Evolutionary conservation across 2,329 filamentous ascomycete genomes (phyloP).

Genomic region (Neopestalotiopsis sp.): DNA sequence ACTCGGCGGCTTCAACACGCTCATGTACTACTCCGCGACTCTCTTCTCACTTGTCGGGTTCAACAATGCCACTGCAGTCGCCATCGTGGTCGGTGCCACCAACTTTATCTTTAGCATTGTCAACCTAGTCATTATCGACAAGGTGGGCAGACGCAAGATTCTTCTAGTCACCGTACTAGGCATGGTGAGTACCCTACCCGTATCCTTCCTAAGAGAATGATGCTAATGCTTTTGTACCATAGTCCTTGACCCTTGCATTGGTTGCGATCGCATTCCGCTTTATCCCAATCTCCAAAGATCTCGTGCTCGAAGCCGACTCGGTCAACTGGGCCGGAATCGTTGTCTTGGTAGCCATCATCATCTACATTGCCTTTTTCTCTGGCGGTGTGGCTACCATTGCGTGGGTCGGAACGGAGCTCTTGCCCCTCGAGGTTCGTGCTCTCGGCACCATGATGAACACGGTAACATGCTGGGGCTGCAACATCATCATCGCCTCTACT

Average conservation of each 20-base stretch:
- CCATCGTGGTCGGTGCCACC: slow-evolving; percentile 43
- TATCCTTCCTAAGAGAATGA: accelerated
- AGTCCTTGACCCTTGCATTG: slow-evolving; percentile 38
- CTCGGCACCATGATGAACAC: slow-evolving; percentile 50
- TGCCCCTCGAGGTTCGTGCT: slow-evolving; percentile 50
- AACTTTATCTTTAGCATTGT: slow-evolving; percentile 51
- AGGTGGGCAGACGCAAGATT: slow-evolving; percentile 44
- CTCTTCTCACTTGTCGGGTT: slow-evolving; percentile 46
- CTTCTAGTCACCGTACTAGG: slow-evolving; percentile 44
- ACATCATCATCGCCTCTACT: slow-evolving; percentile 50
- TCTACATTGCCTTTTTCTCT: slow-evolving; percentile 50
- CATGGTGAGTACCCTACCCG: slow-evolving; percentile 37
- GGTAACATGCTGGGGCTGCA: slow-evolving; percentile 44
- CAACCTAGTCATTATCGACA: slow-evolving; percentile 47
- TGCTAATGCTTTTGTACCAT: neutral
- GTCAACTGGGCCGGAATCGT: slow-evolving; percentile 46
- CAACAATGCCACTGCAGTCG: slow-evolving; percentile 47
- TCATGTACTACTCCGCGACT: slow-evolving; percentile 27
- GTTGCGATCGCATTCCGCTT: slow-evolving; percentile 46
- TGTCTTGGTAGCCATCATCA: slow-evolving; percentile 45
- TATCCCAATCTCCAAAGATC: slow-evolving; percentile 45
- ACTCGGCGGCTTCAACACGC: slow-evolving; percentile 29
- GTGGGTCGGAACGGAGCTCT: slow-evolving; percentile 48
- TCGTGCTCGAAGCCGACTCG: slow-evolving; percentile 36
- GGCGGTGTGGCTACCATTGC: slow-evolving; percentile 46